Evolutionary conservation across 768 basidiomycete species (phyloP).

Genomic region (Leccinum rimulosum): DNA sequence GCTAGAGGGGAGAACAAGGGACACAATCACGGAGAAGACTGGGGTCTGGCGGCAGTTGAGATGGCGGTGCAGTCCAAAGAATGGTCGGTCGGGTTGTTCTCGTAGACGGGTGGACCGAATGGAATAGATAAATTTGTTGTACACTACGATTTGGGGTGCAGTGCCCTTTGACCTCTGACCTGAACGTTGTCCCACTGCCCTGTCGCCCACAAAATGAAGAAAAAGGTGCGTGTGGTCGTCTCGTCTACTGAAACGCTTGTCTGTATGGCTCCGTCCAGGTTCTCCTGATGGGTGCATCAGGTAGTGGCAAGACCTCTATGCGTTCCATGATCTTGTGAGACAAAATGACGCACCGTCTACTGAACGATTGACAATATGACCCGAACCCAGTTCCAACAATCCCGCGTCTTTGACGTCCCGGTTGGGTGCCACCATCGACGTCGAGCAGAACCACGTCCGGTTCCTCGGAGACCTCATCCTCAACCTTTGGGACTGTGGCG

Average conservation of each 20-base stretch:
- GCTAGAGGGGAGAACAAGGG: conserved; percentile 67
- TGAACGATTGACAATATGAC: conserved; percentile 7
- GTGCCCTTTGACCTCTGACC: not conserved
- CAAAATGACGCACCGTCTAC: not conserved
- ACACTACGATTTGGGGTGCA: not conserved
- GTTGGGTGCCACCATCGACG: conserved; percentile 95
- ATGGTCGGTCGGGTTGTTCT: conserved; percentile 72
- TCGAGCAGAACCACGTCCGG: conserved; percentile 95
- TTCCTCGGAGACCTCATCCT: conserved; percentile 95
- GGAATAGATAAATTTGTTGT: conserved; percentile 8
- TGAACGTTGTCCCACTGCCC: too few relatives aligned
- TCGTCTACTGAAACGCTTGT: not conserved
- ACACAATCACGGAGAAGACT: conserved; percentile 98
- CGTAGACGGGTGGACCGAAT: conserved; percentile 5
- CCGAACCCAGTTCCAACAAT: conserved; percentile 76
- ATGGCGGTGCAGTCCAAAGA: conserved; percentile 68
- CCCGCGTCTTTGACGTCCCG: conserved; percentile 88
- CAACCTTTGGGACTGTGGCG: conserved; percentile 98
- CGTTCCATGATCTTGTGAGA: conserved; percentile 97
- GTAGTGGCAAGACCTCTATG: conserved; percentile 97
- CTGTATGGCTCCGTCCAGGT: conserved; percentile 50
- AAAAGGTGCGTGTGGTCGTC: conserved; percentile 23
- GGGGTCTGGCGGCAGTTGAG: conserved; percentile 96
- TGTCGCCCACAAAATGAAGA: conserved; percentile 28
- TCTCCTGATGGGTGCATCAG: conserved; percentile 96